Conservation (phyloP, 768 basidiomycete genomes). For the Amyloporia xantha region DNA sequence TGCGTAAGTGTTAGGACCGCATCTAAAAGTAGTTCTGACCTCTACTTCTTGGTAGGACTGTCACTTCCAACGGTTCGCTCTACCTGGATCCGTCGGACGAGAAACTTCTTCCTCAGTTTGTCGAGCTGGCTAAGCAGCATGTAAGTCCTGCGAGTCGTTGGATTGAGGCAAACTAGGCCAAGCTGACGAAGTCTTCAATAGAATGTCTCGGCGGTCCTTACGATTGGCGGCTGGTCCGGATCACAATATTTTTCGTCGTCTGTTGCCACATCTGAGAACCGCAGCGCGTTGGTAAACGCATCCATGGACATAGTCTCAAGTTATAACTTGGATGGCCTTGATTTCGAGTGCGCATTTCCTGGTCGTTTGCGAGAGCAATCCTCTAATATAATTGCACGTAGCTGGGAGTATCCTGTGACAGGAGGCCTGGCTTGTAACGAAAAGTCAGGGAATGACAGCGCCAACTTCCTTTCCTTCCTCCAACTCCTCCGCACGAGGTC, state of each 20-base stretch:
- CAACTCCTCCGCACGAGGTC: slow-evolving; percentile 54
- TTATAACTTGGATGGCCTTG: slow-evolving; percentile 53
- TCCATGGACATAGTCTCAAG: slow-evolving; percentile 39
- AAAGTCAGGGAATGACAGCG: slow-evolving; percentile 48
- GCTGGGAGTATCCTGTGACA: slow-evolving; percentile 81
- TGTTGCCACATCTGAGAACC: slow-evolving; percentile 48
- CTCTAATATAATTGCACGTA: too few species aligned
- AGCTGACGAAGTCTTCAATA: slow-evolving; percentile 24
- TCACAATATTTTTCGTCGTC: slow-evolving; percentile 54
- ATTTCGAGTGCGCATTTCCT: slow-evolving; percentile 28
- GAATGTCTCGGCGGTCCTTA: slow-evolving; percentile 50
- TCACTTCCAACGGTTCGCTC: slow-evolving; percentile 27
- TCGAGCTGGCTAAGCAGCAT: slow-evolving; percentile 34
- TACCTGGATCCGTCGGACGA: slow-evolving; percentile 38
- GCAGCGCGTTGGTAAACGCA: slow-evolving; percentile 60
- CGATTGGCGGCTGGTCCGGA: slow-evolving; percentile 71
- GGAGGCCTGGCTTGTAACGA: slow-evolving; percentile 68
- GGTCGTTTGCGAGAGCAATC: too few species aligned
- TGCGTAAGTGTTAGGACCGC: slow-evolving; percentile 38
- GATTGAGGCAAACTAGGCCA: too few species aligned
- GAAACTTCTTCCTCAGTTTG: slow-evolving; percentile 49
- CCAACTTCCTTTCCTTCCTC: slow-evolving; percentile 76
- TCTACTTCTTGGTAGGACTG: slow-evolving; percentile 19
- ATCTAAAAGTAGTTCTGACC: background rate
- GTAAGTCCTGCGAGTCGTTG: too few species aligned